A percentile compares a stretch with the other conserved stretches of the same genome.
Evolutionary conservation across 140 eudicot species (phyloP).

Genomic region (Ambrosia hybrid): DNA sequence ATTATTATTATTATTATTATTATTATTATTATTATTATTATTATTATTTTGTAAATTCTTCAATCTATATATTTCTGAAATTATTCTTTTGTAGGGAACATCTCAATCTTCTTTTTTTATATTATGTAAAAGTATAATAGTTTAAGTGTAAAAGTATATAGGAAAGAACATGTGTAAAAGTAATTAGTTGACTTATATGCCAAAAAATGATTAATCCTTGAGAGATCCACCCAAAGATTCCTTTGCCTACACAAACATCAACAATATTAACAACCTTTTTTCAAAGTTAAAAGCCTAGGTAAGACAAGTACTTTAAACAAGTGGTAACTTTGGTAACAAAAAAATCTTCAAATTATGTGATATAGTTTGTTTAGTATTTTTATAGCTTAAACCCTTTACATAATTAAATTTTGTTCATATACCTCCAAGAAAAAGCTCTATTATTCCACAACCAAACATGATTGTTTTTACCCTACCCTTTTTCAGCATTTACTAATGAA

Average conservation of each 20-base stretch:
- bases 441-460: too few species aligned
- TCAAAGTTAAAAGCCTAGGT: background rate
- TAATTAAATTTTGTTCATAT: too few species aligned
- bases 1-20: too few species aligned
- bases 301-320: background rate
- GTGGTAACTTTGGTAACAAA: background rate
- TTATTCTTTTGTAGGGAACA: background rate
- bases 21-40: too few species aligned
- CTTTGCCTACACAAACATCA: conserved; percentile 27
- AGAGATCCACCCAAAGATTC: conserved; percentile 32
- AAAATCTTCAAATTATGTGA: background rate
- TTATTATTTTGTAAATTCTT: too few species aligned
- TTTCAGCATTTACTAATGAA: too few species aligned
- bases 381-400: too few species aligned
- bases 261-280: background rate
- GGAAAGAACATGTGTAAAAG: background rate
- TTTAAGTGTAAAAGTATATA: background rate
- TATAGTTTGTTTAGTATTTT: too few species aligned
- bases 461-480: too few species aligned
- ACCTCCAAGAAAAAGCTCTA: too few species aligned
- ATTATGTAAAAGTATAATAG: background rate
- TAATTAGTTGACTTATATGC: conserved; percentile 11
- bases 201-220: conserved; percentile 30
- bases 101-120: background rate
- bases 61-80: too few species aligned